These are phyloP conservation scores for Xylaria sp. DNA, from an alignment of 2,329 filamentous ascomycete genomes.

Conservation along the genomic window DNA sequence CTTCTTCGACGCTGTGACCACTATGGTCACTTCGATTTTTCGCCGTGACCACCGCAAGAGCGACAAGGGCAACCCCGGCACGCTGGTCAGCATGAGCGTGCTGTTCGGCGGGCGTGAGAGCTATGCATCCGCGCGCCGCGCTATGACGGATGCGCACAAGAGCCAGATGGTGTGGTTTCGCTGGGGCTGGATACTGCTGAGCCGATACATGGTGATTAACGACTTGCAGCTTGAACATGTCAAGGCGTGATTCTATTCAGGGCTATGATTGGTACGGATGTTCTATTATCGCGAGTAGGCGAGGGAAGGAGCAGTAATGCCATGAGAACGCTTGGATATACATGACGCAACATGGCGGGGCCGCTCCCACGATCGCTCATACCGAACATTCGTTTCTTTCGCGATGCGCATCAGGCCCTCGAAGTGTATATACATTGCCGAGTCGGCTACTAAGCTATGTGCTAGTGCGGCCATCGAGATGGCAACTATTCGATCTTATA, in stretches of 20 bases:
- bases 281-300: not conserved
- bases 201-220: constrained; percentile 95
- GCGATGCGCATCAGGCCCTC: not conserved
- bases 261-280: not conserved
- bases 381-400: not conserved
- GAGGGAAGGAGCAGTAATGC: not conserved
- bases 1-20: constrained; percentile 76
- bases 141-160: constrained; percentile 88
- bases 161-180: constrained; percentile 99
- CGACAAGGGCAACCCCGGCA: constrained; percentile 57
- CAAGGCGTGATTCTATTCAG: constrained; percentile 28
- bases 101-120: constrained; percentile 62
- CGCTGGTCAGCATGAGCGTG: constrained; percentile 74
- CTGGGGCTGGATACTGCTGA: constrained; percentile 91
- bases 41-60: constrained; percentile 33
- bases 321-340: not conserved
- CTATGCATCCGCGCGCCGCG: constrained; percentile 69
- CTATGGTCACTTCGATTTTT: constrained; percentile 63
- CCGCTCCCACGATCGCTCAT: not conserved
- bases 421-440: not conserved
- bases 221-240: constrained; percentile 68
- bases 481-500: not conserved
- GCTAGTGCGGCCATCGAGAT: not conserved
- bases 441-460: not conserved
- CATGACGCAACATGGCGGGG: not conserved